These are phyloP conservation scores for Periglandula ipomoeae DNA, from an alignment of 2,329 filamentous ascomycete species.

Conservation along the genomic window DNA sequence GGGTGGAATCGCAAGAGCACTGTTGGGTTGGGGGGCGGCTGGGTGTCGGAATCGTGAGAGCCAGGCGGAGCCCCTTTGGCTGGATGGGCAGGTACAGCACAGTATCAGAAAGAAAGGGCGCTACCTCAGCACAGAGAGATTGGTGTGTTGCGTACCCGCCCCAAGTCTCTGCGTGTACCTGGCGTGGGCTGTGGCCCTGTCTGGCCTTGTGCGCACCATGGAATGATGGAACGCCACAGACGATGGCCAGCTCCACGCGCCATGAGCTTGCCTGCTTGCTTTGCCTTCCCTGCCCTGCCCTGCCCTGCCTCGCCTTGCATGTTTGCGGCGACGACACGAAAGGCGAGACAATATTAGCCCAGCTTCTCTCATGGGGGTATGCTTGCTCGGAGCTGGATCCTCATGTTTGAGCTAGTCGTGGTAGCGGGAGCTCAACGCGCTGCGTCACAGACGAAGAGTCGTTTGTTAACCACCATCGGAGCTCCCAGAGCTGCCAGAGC, in stretches of 20 bases:
- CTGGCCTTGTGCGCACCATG: background rate
- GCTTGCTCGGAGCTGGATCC: no score
- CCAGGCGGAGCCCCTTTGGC: background rate
- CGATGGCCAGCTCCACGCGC: background rate
- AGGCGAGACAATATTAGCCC: no score
- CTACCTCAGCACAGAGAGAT: slow-evolving; percentile 23
- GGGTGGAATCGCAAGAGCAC: slow-evolving; percentile 15
- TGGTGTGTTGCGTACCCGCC: slow-evolving; percentile 29
- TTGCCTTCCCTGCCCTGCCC: background rate
- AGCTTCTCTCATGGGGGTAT: no score
- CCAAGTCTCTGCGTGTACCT: slow-evolving; percentile 25
- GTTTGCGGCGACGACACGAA: background rate
- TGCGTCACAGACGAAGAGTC: background rate
- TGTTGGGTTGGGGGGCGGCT: slow-evolving; percentile 19
- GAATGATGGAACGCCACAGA: slow-evolving; percentile 7
- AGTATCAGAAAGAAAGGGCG: slow-evolving; percentile 25
- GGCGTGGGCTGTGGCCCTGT: slow-evolving; percentile 1
- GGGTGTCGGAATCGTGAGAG: slow-evolving; percentile 7
- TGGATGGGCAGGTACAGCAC: slow-evolving; percentile 25
- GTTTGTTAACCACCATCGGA: no score
- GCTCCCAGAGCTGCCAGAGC: no score
- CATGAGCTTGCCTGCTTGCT: no score
- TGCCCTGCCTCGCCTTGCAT: background rate
- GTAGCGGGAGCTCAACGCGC: background rate
- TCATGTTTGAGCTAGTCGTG: background rate